These are phyloP conservation scores for Maudiozyma barnettii DNA, from an alignment of 805 yeast genomes.

Conservation along the genomic window DNA sequence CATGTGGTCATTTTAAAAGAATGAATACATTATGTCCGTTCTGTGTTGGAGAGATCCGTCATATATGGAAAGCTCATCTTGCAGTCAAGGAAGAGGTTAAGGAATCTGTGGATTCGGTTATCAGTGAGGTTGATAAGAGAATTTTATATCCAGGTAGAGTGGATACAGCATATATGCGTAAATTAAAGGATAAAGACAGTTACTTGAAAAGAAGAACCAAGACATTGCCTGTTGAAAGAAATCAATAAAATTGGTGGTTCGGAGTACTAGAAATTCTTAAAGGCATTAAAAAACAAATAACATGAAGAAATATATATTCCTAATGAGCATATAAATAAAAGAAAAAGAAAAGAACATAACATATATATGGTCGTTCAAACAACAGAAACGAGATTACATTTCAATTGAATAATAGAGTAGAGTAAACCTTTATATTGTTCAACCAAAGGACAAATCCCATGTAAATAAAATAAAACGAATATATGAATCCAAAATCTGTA, in stretches of 20 bases:
- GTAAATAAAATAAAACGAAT: too few relatives aligned
- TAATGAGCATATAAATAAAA: neutral
- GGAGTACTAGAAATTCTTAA: too few relatives aligned
- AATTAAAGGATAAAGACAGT: constrained; percentile 43
- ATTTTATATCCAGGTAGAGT: constrained; percentile 68
- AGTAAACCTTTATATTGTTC: too few relatives aligned
- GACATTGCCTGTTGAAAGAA: constrained; percentile 42
- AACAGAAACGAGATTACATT: neutral
- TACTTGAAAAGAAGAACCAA: constrained; percentile 47
- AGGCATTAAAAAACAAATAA: neutral
- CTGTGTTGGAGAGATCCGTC: constrained; percentile 75
- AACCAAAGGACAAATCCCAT: too few relatives aligned
- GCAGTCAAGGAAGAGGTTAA: constrained; percentile 16
- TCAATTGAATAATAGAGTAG: neutral
- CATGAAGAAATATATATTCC: neutral
- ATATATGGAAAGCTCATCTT: constrained; percentile 49
- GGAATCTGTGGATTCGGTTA: constrained; percentile 14
- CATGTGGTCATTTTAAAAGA: constrained; percentile 88
- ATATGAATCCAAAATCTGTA: too few relatives aligned
- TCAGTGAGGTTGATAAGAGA: constrained; percentile 51
- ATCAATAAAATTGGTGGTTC: constrained; percentile 6
- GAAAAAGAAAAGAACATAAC: neutral
- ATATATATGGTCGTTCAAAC: neutral
- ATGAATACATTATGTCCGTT: constrained; percentile 88
- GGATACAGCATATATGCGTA: constrained; percentile 36